Base-by-base conservation (phyloP, 2,329 filamentous ascomycete genomes). In the Zelopaecilomyces penicillatus region DNA sequence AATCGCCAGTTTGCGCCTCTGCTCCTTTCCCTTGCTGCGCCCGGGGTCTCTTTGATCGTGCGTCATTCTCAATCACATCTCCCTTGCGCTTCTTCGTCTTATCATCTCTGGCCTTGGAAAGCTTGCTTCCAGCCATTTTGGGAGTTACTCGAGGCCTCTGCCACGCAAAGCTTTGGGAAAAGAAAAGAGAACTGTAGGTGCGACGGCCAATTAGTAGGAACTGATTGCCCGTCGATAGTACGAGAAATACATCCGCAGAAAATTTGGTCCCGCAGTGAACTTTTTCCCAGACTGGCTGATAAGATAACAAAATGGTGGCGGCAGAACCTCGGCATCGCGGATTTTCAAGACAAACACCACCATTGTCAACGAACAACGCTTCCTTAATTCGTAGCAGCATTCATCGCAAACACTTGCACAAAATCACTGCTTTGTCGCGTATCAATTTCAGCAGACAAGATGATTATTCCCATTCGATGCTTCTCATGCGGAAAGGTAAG, bases 401-500 rank as follows among this genome's bases (percentile, higher is more conserved):
- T 19, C 19, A 19, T 19, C 19, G 19, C 19, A 19, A 19, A 19
- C 19, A 19, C 19, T 19, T 19, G 3, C 19, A 19, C 19, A 19
- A 19, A 19, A 19, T 19, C 19, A 19, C 19, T 19, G 19, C 19
- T 19, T 19, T 19, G 37, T 45, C 32, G 39, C 41, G 50, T 46
- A 50, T 11, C 50, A 39, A 41, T 36, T 32, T 45, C 48, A n/a
- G 40, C 32, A 40, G 50, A 54, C 71, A 85, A 69, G 46, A 98
- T 98, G 93, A 98, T 98, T 69, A 97, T 98, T 56, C 93, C 93
- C 3, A 87, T 98, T 54, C 88, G 93, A 56, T 98, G 93, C 73
- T 98, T 98, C 70, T 97, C 93, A 47, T 98, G 93, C 68, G 93
- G 93, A 67, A 98, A 98, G 87, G 93, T 95, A 69, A 48, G 68